These are phyloP conservation scores for Colletotrichum limetticola DNA, from an alignment of 2,329 filamentous ascomycete species.

Conservation along the genomic window DNA sequence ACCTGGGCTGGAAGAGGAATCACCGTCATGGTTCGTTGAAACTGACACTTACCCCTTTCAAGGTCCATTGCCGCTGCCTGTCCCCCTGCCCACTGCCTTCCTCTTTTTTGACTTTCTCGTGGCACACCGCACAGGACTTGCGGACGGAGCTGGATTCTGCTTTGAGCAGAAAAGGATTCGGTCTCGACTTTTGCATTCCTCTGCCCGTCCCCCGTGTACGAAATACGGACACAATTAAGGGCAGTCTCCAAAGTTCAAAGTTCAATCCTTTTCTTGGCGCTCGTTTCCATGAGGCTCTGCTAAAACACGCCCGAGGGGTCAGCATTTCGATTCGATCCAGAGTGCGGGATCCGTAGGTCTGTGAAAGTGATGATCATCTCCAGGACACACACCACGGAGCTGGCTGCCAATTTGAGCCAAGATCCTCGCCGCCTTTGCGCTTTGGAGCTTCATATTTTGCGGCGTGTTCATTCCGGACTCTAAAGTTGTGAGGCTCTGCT, in stretches of 20 bases:
- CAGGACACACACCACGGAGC: slow-evolving; percentile 25
- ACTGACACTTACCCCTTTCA: slow-evolving; percentile 17
- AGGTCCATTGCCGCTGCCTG: slow-evolving; percentile 28
- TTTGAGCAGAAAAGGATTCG: slow-evolving; percentile 6
- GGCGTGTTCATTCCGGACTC: not conserved
- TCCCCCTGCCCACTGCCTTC: slow-evolving; percentile 5
- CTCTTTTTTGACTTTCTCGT: slow-evolving; percentile 13
- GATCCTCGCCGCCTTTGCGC: slow-evolving; percentile 19
- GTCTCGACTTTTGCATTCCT: slow-evolving; percentile 1
- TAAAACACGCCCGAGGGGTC: slow-evolving; percentile 22
- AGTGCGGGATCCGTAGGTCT: slow-evolving; percentile 8
- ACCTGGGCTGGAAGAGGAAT: not conserved
- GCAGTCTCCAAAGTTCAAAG: not conserved
- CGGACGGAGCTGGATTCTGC: slow-evolving; percentile 23
- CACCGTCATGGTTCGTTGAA: slow-evolving; percentile 14
- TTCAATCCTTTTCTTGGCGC: slow-evolving; percentile 18
- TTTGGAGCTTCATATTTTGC: not conserved
- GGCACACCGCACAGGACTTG: not conserved
- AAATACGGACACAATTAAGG: not conserved
- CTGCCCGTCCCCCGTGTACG: not conserved
- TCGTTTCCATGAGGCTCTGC: slow-evolving; percentile 28
- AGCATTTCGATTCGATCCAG: not conserved
- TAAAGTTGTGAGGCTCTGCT: slow-evolving; percentile 12
- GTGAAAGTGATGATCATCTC: not conserved
- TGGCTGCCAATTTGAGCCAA: slow-evolving; percentile 23